Percentiles rank a stretch among this genome's conserved stretches.
These are phyloP conservation scores for Phaeotremella fagi DNA, from an alignment of 768 basidiomycete genomes.

Conservation along the genomic window DNA sequence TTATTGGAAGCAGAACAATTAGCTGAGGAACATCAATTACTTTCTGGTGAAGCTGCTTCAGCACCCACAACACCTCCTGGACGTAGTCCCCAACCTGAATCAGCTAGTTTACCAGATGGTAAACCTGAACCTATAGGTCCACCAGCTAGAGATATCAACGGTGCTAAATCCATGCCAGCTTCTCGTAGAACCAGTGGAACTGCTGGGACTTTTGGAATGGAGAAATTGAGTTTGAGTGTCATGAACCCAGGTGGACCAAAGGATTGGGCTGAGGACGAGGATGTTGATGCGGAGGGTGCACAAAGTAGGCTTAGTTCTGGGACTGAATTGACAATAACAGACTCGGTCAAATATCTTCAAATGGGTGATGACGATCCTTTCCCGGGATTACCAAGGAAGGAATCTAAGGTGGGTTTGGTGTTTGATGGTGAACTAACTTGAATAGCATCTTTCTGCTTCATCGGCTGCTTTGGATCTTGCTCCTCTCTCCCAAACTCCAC, in stretches of 20 bases:
- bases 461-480: slow-evolving; percentile 92
- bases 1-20: slow-evolving; percentile 85
- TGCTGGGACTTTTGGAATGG: slow-evolving; percentile 40
- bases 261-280: slow-evolving; percentile 38
- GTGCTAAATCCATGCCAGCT: slow-evolving; percentile 46
- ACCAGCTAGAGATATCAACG: slow-evolving; percentile 27
- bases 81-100: slow-evolving; percentile 8
- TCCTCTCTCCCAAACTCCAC: slow-evolving; percentile 75
- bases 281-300: slow-evolving; percentile 44
- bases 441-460: slow-evolving; percentile 67
- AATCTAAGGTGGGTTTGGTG: slow-evolving; percentile 22
- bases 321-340: slow-evolving; percentile 16
- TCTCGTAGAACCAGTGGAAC: slow-evolving; percentile 41
- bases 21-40: slow-evolving; percentile 52
- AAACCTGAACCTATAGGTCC: slow-evolving; percentile 35
- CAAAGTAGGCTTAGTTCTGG: too few species aligned
- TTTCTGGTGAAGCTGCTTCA: slow-evolving; percentile 52
- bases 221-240: slow-evolving; percentile 47
- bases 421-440: slow-evolving; percentile 7
- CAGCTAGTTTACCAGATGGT: neutral
- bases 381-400: slow-evolving; percentile 55
- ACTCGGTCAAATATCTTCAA: slow-evolving; percentile 53
- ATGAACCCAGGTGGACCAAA: slow-evolving; percentile 19
- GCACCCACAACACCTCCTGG: slow-evolving; percentile 41
- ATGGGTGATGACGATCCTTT: slow-evolving; percentile 76